Evolutionary conservation across 495 filamentous ascomycete species (phyloP), one percentile per base, ranked within the genome.

Genomic region (Pyrenula aspistea): DNA sequence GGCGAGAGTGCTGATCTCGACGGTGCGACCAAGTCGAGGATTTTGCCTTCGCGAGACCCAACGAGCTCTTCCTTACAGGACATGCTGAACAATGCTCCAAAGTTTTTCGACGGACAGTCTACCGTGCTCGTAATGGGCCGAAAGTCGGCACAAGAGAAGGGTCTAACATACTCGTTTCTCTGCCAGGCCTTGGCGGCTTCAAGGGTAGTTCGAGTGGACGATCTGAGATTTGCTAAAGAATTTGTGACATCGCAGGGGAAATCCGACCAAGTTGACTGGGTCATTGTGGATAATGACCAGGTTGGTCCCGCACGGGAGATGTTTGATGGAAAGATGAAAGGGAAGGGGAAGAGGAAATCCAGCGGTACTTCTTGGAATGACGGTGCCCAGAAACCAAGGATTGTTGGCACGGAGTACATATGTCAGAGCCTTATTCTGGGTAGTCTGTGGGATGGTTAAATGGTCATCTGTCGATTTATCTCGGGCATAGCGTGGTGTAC

Each of bases 351-450:
- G 83, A 79, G 70, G 68, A 75, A 55, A 71, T 67, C 12, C 78
- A 76, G 60, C 70, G 78, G 23, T 77, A 56, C 68, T 63, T 25
- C 47, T 59, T 2, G 61, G 63, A 11, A 22, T 49, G 61, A 57
- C 58, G 63, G 73, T 53, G 63, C 61, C 54, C 77, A 78, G 61
- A 76, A 67, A 61, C 71, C 85, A 42, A 79, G 76, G 65, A 65
- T 89, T 57, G 78, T 95, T 50, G 85, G 84, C 25, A 88, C 95
- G 71, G 91, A 97, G 65, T 82, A 89, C 65, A 81, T 97, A 25
- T 84, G 95, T 56, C 94, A 98, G 73, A 96, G 91, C 67, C 71
- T 97, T 58, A 96, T 98, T 59, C 63, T 96, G 55, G 93, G 91
- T 2, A 80, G 80, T 56, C 62, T 96, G 59, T 76, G 88, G 61